Percentiles rank a stretch among this genome's conserved stretches.
These are phyloP conservation scores for Russula virescens DNA, from an alignment of 768 basidiomycete species.

Conservation along the genomic window DNA sequence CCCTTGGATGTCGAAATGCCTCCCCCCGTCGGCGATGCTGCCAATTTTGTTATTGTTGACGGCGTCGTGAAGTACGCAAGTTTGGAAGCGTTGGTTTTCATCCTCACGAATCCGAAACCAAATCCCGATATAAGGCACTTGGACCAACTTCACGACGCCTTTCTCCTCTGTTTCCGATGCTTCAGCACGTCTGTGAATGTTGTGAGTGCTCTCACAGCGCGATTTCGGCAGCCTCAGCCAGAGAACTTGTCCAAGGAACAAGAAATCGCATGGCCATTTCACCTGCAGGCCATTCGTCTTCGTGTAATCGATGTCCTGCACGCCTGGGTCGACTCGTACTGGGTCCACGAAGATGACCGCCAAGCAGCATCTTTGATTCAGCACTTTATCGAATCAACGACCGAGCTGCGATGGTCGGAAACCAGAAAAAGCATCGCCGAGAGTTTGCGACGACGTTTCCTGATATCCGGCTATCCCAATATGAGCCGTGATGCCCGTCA, in stretches of 20 bases:
- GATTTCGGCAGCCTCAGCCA: constrained; percentile 42
- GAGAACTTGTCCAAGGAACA: not conserved
- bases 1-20: constrained; percentile 1
- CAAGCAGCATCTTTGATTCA: constrained; percentile 31
- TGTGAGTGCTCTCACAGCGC: constrained; percentile 39
- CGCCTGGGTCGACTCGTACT: constrained; percentile 6
- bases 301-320: not conserved
- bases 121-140: constrained; percentile 34
- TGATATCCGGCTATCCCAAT: too few relatives aligned
- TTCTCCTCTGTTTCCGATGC: constrained; percentile 69
- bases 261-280: constrained; percentile 52
- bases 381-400: constrained; percentile 24
- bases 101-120: not conserved
- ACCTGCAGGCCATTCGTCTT: constrained; percentile 33
- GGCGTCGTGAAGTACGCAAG: not conserved
- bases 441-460: too few relatives aligned
- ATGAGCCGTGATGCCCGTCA: too few relatives aligned
- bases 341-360: constrained; percentile 38
- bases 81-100: not conserved
- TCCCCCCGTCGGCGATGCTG: not conserved
- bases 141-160: constrained; percentile 41
- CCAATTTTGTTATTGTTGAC: not conserved
- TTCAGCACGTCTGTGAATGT: constrained; percentile 50
- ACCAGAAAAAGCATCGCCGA: not conserved
- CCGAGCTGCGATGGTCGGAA: not conserved